Evolutionary conservation across 192 early-diverging fungal genomes (phyloP), one percentile per base, ranked within the genome.

Genomic region (Entomortierella parvispora): DNA sequence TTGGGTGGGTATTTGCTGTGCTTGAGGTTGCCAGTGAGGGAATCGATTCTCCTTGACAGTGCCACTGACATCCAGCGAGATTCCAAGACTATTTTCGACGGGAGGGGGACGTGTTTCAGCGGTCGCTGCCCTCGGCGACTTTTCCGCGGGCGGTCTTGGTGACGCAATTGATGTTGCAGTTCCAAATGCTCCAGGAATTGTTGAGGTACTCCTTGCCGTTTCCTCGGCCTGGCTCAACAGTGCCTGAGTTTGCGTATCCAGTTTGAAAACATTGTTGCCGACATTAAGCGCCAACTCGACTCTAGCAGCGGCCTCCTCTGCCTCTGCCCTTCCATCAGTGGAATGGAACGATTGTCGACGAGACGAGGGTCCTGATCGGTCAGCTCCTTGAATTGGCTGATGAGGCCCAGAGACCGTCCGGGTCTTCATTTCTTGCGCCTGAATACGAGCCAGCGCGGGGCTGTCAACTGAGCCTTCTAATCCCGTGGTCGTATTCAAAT

Each of bases 61-160:
- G 7, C 74, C 74, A 44, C 65, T 68, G 20, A 62, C 74, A 62
- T 77, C 74, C 7, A 77, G 61, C 10, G 74, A 77, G 34, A 77
- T 77, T 12, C 74, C 74, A 6, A 77, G 61, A 31, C 9, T 68
- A 17, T 77, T 77, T 4, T 68, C 74, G 4, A 34, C 34, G 7
- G 45, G 17, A 4, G 61, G 2, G 5, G 52, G 47, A 37, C 23
- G 29, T 9, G 4, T 31, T 63, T 52, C 60, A 14, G 33, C 11
- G 9, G 14, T 23, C 7, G 22, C 0, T 28, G 54, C 6, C 8
- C 29, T 2, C 22, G 72, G 59, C 4, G 47, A 42, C n/a, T n/a
- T 14, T 58, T 14, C 18, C 12, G 34, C 15, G 17, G 32, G 4
- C 18, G 32, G 54, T 52, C 22, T 56, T 31, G 28, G 32, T 25